A percentile compares a stretch with the other conserved stretches of the same genome.
Conservation (phyloP, 805 yeast genomes). For the Lachancea sp. region DNA sequence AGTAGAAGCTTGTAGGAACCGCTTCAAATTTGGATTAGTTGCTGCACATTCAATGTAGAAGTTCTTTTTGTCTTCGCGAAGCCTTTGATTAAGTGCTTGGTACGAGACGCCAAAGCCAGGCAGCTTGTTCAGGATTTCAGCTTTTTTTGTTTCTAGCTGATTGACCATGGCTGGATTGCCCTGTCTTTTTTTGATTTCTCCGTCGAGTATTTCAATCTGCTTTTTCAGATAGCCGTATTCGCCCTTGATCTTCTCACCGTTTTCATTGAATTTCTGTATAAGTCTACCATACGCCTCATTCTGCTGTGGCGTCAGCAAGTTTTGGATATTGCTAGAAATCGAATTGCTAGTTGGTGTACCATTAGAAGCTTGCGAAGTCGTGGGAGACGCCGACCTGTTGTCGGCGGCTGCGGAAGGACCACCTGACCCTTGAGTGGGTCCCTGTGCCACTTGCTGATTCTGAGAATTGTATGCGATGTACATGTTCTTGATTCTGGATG, state of each 20-base stretch:
- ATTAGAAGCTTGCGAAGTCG: constrained; percentile 5
- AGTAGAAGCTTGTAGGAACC: constrained; percentile 25
- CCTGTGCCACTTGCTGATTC: constrained; percentile 27
- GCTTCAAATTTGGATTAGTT: constrained; percentile 29
- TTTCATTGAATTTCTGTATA: constrained; percentile 24
- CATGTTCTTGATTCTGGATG: constrained; percentile 56
- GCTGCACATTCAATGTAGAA: constrained; percentile 34
- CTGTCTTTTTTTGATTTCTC: constrained; percentile 25
- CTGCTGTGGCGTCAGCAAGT: constrained; percentile 28
- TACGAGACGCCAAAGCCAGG: constrained; percentile 24
- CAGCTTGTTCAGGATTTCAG: constrained; percentile 24
- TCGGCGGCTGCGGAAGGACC: constrained; percentile 1
- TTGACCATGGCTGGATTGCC: constrained; percentile 22
- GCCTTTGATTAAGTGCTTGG: constrained; percentile 24
- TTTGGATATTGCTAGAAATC: constrained; percentile 26
- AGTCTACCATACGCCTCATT: constrained; percentile 27
- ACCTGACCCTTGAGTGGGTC: constrained; percentile 15
- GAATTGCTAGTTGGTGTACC: constrained; percentile 12
- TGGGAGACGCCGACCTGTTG: constrained; percentile 3
- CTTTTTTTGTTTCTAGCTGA: constrained; percentile 24
- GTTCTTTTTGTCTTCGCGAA: constrained; percentile 26
- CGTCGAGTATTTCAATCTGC: constrained; percentile 27
- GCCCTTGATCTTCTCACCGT: constrained; percentile 28
- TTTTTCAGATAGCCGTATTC: constrained; percentile 28
- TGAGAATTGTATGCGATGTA: constrained; percentile 47